These are phyloP conservation scores for Apiospora kogelbergensis DNA, from an alignment of 2,329 filamentous ascomycete species.

Conservation along the genomic window DNA sequence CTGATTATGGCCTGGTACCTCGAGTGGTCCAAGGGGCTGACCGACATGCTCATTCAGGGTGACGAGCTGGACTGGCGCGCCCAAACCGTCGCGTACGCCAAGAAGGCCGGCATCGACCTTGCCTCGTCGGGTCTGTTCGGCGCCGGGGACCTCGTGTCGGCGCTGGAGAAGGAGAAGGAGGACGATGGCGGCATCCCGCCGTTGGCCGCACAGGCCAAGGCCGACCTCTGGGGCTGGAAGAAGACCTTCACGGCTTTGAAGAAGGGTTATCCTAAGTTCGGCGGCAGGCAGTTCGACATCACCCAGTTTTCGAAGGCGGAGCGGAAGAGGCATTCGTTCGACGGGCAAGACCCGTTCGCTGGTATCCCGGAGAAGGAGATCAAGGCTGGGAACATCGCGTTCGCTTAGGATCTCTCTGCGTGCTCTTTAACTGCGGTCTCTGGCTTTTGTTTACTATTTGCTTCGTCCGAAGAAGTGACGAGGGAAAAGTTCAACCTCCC, in stretches of 20 bases:
- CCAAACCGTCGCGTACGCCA: conserved; percentile 22
- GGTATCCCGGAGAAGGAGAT: conserved; percentile 22
- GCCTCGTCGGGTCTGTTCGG: background rate
- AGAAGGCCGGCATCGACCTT: conserved; percentile 22
- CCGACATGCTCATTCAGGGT: background rate
- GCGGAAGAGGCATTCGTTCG: conserved; percentile 19
- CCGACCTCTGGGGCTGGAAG: conserved; percentile 24
- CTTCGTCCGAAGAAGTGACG: background rate
- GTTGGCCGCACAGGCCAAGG: conserved; percentile 17
- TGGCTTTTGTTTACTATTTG: background rate
- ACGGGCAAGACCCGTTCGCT: conserved; percentile 24
- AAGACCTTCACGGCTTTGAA: conserved; percentile 10
- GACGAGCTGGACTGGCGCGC: conserved; percentile 17
- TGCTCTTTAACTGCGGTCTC: background rate
- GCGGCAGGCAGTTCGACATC: conserved; percentile 22
- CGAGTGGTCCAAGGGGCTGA: conserved; percentile 17
- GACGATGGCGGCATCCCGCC: conserved; percentile 12
- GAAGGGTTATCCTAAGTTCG: background rate
- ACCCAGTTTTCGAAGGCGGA: conserved; percentile 21
- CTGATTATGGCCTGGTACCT: conserved; percentile 22
- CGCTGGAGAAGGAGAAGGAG: background rate
- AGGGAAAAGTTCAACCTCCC: background rate
- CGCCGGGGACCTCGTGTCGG: background rate
- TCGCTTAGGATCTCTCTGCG: conserved; percentile 15
- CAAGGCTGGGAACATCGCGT: conserved; percentile 19